Base-by-base conservation (phyloP, 2,329 filamentous ascomycete genomes). In the Fusarium sp. region DNA sequence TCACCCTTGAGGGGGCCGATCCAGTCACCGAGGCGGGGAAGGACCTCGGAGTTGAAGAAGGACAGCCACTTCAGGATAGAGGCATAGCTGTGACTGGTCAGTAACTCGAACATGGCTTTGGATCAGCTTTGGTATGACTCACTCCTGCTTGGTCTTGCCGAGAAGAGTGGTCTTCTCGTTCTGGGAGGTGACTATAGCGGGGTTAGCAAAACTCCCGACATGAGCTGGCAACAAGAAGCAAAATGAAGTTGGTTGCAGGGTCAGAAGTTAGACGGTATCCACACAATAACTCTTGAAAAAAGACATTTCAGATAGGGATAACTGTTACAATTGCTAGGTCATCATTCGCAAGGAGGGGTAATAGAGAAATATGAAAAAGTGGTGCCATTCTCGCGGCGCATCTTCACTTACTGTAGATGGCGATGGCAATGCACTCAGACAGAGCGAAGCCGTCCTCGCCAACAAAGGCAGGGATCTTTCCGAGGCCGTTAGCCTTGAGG, bases 71-170 rank as follows among this genome's bases (percentile, higher is more conserved):
- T 93, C 81, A 99, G 88, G 83, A 99, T 99, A 75, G 95, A 95
- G 77, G 96, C 96, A 84, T 98, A 95, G 82, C 88, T 90, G 15
- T 28, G 17, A 45, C 80, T 68, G 80, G 78, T 70, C 54, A 52
- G 58, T 18, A 13, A 8, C 24, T 22, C 20, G 10, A 1, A 26
- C 43, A 38, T 20, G 17, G 28, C 40, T 46, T 11, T 15, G 24
- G 33, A 17, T 20, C 34, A 26, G 9, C 13, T 24, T 26, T 6
- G 40, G 24, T 45, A n/a, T 45, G n/a, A 80, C 87, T 81, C 85
- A 94, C 90, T 99, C 96, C 88, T 99, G 95, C 92, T 99, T 99
- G 86, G 95, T 99, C 92, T 98, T 98, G 81, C 96, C 96, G 77
- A 99, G 91, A 74, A 99, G 94, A 76, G 94, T 97, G 78, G 96